These are phyloP conservation scores for Stephanodiscus minutulus DNA, from an alignment of 108 stramenopile genomes.

Conservation along the genomic window DNA sequence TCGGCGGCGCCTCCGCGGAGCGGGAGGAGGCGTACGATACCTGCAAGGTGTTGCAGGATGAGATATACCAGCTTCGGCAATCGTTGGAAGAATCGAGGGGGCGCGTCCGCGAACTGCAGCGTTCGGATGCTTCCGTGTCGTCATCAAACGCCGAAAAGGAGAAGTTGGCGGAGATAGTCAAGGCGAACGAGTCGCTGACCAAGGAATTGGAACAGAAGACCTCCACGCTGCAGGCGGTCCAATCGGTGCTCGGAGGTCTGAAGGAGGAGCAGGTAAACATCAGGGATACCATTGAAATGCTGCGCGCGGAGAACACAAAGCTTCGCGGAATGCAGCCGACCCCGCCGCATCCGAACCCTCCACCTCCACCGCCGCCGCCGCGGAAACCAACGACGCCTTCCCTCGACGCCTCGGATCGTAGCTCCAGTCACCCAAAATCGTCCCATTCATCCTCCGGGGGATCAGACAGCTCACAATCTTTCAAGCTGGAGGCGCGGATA, in stretches of 20 bases:
- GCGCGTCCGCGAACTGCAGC: neutral
- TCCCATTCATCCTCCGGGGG: neutral
- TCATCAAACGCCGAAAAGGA: slow-evolving; percentile 8
- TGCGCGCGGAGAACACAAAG: slow-evolving; percentile 32
- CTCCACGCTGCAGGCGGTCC: slow-evolving; percentile 20
- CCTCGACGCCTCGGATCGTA: no score
- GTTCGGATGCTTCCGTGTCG: neutral
- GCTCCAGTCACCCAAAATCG: no score
- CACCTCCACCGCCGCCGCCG: slow-evolving; percentile 2
- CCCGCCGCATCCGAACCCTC: neutral
- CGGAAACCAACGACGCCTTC: neutral
- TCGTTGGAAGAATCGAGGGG: slow-evolving; percentile 10
- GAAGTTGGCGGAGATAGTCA: slow-evolving; percentile 16
- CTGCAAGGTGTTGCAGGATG: slow-evolving; percentile 18
- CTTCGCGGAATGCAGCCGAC: slow-evolving; percentile 15
- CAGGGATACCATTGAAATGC: slow-evolving; percentile 29
- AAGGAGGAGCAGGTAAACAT: slow-evolving; percentile 29
- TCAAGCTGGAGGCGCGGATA: slow-evolving; percentile 26
- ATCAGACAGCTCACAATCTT: slow-evolving; percentile 8
- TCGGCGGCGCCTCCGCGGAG: slow-evolving; percentile 14
- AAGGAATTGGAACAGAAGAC: slow-evolving; percentile 28
- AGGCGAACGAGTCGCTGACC: slow-evolving; percentile 10
- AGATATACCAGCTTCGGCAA: slow-evolving; percentile 23
- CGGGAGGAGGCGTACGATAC: slow-evolving; percentile 30
- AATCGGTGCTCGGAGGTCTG: slow-evolving; percentile 21